Evolutionary conservation across 768 basidiomycete genomes (phyloP).

Genomic region (Exidia glandulosa): DNA sequence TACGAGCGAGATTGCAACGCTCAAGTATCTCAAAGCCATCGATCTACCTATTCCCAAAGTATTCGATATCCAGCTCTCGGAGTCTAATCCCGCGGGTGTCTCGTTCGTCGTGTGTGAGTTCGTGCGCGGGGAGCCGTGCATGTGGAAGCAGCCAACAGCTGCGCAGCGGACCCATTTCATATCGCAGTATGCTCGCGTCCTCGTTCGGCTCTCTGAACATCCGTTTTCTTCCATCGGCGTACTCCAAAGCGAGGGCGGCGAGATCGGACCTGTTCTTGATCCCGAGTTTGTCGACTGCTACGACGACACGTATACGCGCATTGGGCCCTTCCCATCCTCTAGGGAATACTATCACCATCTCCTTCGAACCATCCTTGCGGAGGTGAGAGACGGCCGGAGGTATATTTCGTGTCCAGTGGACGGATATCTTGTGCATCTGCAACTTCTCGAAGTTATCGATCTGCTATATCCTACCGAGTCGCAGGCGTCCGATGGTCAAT

Average conservation of each 20-base stretch:
- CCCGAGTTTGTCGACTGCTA: background rate
- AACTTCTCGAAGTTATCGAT: background rate
- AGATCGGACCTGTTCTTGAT: background rate
- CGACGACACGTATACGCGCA: background rate
- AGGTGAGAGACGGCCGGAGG: background rate
- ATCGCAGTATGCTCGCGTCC: constrained; percentile 3
- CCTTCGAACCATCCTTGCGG: background rate
- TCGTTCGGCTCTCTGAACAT: background rate
- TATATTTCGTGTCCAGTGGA: constrained; percentile 1
- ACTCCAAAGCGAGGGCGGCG: background rate
- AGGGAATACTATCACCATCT: background rate
- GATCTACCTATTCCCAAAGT: constrained; percentile 3
- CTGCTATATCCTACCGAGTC: background rate
- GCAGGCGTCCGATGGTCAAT: background rate
- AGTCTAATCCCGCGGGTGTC: background rate
- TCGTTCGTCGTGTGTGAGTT: constrained; percentile 5
- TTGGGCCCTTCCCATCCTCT: constrained; percentile 1
- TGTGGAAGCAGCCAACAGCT: background rate
- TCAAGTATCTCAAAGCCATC: background rate
- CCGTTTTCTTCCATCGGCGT: constrained; percentile 6
- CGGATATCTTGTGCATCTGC: constrained; percentile 5
- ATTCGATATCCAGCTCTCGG: background rate
- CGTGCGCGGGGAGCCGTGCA: constrained; percentile 1
- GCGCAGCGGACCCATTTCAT: background rate
- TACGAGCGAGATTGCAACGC: constrained; percentile 4